Percentiles rank a stretch among this genome's conserved stretches.
phyloP scores from a whole-genome alignment of 1,139 yeast species.

The Pneumocystis jirovecii region DNA sequence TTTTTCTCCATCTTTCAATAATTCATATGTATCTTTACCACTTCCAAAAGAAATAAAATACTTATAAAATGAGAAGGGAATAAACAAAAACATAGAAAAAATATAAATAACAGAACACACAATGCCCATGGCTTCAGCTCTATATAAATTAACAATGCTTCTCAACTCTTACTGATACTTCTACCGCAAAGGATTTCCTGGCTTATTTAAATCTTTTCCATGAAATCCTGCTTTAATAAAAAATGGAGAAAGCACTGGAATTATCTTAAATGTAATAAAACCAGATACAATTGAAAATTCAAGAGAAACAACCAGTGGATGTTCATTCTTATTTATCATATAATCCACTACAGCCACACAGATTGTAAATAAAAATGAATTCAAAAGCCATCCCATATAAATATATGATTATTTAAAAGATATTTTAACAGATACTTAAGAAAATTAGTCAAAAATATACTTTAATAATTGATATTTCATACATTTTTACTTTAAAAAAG shows the following conservation, averaged over 20 bases:
- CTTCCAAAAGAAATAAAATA: constrained; percentile 49
- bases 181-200: constrained; percentile 39
- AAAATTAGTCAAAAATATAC: background rate
- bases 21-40: constrained; percentile 22
- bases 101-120: constrained; percentile 71
- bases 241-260: constrained; percentile 51
- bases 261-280: constrained; percentile 39
- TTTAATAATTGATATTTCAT: background rate
- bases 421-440: background rate
- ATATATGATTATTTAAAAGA: background rate
- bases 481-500: background rate
- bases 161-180: background rate
- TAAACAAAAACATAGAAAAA: constrained; percentile 65
- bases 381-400: background rate
- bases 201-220: constrained; percentile 73
- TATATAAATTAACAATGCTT: background rate
- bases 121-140: constrained; percentile 82
- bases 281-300: constrained; percentile 62
- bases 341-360: background rate
- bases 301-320: constrained; percentile 23
- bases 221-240: constrained; percentile 64
- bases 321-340: background rate
- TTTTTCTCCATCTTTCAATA: background rate
- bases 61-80: constrained; percentile 79
- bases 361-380: background rate